Conservation (phyloP, 495 filamentous ascomycete species). For the Neurospora sp. region DNA sequence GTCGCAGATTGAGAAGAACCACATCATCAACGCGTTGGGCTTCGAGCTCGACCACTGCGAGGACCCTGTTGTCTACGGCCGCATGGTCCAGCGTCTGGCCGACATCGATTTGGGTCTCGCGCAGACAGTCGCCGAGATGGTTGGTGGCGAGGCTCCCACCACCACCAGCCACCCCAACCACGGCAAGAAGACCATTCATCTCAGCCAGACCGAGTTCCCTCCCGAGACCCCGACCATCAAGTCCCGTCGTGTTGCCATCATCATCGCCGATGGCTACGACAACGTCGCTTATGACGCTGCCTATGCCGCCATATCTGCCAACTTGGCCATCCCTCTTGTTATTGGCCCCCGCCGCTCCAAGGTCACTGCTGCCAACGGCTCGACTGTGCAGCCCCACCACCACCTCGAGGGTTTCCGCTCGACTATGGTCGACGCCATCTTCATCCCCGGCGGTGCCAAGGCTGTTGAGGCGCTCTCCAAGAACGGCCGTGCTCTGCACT, state of each 20-base stretch:
- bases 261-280: slow-evolving; percentile 78
- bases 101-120: slow-evolving; percentile 68
- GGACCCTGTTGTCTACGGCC: slow-evolving; percentile 68
- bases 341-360: slow-evolving; percentile 54
- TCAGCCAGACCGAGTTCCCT: slow-evolving; percentile 61
- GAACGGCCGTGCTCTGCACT: slow-evolving; percentile 72
- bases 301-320: slow-evolving; percentile 49
- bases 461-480: slow-evolving; percentile 48
- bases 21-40: slow-evolving; percentile 58
- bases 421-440: slow-evolving; percentile 78
- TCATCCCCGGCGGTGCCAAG: slow-evolving; percentile 65
- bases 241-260: slow-evolving; percentile 64
- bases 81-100: slow-evolving; percentile 58
- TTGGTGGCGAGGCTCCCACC: slow-evolving; percentile 53
- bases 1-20: slow-evolving; percentile 56
- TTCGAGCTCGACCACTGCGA: slow-evolving; percentile 92
- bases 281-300: slow-evolving; percentile 51
- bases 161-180: slow-evolving; percentile 49
- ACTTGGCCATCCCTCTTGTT: slow-evolving; percentile 58
- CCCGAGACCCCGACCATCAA: slow-evolving; percentile 55
- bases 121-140: slow-evolving; percentile 55
- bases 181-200: slow-evolving; percentile 50
- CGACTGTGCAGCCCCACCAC: slow-evolving; percentile 62
- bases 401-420: slow-evolving; percentile 74
- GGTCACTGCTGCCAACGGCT: slow-evolving; percentile 48